phyloP scores from a whole-genome alignment of 2,329 filamentous ascomycete genomes.

The Diplodia sapinea region DNA sequence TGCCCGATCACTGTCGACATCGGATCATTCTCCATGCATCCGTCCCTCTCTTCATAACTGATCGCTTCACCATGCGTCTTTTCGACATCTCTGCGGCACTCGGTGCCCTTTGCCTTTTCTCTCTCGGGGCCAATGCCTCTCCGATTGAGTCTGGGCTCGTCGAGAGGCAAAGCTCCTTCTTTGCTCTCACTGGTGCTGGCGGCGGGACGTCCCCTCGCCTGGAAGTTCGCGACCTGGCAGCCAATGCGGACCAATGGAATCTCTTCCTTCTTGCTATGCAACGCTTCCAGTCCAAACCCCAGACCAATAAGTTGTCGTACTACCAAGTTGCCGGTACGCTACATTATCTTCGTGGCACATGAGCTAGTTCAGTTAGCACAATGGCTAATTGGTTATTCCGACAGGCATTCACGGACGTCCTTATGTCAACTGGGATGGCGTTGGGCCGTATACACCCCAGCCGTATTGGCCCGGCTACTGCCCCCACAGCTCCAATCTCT shows the following conservation, averaged over 20 bases:
- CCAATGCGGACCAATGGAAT: conserved; percentile 72
- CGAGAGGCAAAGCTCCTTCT: conserved; percentile 23
- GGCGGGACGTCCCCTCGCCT: conserved; percentile 54
- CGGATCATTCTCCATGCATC: neutral
- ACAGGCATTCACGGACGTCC: conserved; percentile 45
- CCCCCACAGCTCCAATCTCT: conserved; percentile 75
- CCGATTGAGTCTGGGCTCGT: neutral
- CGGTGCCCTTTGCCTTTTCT: conserved; percentile 4
- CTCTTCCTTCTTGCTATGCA: conserved; percentile 76
- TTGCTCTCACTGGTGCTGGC: conserved; percentile 37
- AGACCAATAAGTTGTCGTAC: conserved; percentile 70
- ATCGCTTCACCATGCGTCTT: conserved; percentile 9
- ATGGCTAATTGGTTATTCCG: neutral
- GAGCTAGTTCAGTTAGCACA: neutral
- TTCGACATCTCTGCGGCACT: conserved; percentile 5
- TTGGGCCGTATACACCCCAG: conserved; percentile 13
- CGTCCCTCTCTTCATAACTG: conserved; percentile 4
- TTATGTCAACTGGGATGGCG: conserved; percentile 40
- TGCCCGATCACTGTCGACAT: neutral
- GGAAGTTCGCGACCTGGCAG: conserved; percentile 69
- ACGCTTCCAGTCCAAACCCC: conserved; percentile 70
- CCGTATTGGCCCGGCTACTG: conserved; percentile 66
- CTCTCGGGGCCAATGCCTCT: conserved; percentile 13
- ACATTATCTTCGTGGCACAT: neutral
- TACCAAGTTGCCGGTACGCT: conserved; percentile 74